Percentiles rank a stretch among this genome's conserved stretches.
These are phyloP conservation scores for Fusarium compactum DNA, from an alignment of 2,329 filamentous ascomycete genomes.

Conservation along the genomic window DNA sequence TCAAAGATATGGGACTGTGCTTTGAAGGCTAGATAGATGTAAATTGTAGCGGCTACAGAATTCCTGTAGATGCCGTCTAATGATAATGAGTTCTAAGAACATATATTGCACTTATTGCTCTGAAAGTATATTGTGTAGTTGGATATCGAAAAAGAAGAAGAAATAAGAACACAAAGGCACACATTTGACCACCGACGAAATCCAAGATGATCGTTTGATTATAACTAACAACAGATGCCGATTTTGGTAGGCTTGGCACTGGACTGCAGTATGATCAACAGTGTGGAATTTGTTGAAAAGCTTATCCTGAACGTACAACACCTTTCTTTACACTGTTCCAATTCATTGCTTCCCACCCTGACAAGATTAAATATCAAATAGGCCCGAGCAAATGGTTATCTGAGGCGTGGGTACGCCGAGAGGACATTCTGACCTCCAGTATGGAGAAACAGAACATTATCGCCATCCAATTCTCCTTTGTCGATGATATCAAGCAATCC, in stretches of 20 bases:
- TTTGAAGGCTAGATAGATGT: slow-evolving; percentile 22
- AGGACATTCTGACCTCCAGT: slow-evolving; percentile 30
- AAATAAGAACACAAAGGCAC: not conserved
- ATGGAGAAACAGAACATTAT: slow-evolving; percentile 27
- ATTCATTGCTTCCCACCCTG: not conserved
- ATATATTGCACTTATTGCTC: not conserved
- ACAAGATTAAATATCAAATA: not conserved
- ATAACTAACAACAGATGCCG: not conserved
- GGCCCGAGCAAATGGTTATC: not conserved
- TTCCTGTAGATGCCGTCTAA: not conserved
- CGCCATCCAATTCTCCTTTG: slow-evolving; percentile 1
- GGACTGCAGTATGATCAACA: not conserved
- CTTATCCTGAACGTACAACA: not conserved
- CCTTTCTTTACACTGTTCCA: not conserved
- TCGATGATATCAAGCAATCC: slow-evolving; percentile 11
- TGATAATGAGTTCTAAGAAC: not conserved
- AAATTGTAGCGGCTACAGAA: not conserved
- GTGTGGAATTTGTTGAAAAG: not conserved
- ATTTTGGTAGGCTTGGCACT: not conserved
- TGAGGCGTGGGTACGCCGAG: slow-evolving; percentile 13
- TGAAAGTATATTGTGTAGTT: not conserved
- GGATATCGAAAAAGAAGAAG: not conserved
- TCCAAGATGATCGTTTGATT: not conserved
- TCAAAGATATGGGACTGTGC: slow-evolving; percentile 53
- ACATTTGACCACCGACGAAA: not conserved